phyloP scores from a whole-genome alignment of 768 basidiomycete genomes.

The Auricularia cornea region DNA sequence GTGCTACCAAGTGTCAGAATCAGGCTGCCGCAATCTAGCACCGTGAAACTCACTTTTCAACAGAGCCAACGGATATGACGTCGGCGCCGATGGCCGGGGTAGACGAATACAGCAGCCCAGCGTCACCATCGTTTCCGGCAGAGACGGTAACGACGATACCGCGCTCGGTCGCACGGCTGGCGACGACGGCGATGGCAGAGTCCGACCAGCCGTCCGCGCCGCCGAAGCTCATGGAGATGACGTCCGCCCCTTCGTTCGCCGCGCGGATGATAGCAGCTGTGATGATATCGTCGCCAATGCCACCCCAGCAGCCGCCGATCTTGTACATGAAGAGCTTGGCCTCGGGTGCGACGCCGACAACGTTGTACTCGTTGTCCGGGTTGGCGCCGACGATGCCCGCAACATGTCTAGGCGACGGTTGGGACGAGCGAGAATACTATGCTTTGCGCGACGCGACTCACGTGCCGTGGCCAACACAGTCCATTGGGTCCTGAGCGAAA shows the following conservation, averaged over 20 bases:
- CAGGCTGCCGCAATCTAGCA: background rate
- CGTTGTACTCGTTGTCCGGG: constrained; percentile 23
- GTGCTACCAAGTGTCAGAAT: background rate
- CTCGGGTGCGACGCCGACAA: constrained; percentile 29
- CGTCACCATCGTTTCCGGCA: constrained; percentile 1
- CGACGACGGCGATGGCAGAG: background rate
- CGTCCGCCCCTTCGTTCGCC: constrained; percentile 20
- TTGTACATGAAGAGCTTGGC: constrained; percentile 20
- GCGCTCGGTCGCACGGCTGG: background rate
- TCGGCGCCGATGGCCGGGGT: background rate
- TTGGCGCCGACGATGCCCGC: constrained; percentile 20
- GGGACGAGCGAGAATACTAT: background rate
- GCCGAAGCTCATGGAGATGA: constrained; percentile 30
- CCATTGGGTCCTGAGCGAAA: constrained; percentile 2
- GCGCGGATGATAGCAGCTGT: constrained; percentile 7
- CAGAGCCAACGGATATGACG: constrained; percentile 6
- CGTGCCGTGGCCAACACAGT: constrained; percentile 4
- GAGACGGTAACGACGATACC: constrained; percentile 5
- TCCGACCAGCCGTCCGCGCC: constrained; percentile 12
- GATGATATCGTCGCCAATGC: constrained; percentile 15
- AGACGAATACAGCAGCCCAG: background rate
- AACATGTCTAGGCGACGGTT: constrained; percentile 4
- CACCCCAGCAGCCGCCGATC: constrained; percentile 15
- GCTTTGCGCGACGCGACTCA: too few relatives aligned
- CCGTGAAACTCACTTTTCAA: constrained; percentile 7